Conservation (phyloP, 495 filamentous ascomycete genomes). For the Stereocaulon alpinum region DNA sequence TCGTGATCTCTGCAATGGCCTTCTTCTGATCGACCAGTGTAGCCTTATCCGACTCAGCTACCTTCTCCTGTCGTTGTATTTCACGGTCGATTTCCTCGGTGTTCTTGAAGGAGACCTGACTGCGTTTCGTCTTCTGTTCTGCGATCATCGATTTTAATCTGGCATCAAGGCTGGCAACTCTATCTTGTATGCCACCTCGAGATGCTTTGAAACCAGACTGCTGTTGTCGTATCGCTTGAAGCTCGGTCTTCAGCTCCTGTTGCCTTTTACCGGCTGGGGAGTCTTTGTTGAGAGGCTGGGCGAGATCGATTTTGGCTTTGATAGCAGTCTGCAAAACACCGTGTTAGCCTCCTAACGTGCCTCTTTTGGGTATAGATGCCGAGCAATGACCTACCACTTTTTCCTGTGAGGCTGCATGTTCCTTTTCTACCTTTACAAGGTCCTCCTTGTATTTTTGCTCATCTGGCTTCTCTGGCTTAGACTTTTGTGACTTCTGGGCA, state of each 20-base stretch:
- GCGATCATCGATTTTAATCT: conserved; percentile 68
- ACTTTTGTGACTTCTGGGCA: conserved; percentile 13
- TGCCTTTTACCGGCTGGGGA: conserved; percentile 65
- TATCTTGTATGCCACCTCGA: conserved; percentile 63
- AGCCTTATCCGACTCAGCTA: conserved; percentile 78
- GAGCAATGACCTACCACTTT: conserved; percentile 56
- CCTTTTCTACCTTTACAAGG: conserved; percentile 71
- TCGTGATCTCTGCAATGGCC: conserved; percentile 70
- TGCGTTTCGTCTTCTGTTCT: conserved; percentile 73
- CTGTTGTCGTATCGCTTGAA: conserved; percentile 61
- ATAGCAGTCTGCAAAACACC: conserved; percentile 55
- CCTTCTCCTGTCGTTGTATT: conserved; percentile 67
- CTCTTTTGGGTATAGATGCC: background rate
- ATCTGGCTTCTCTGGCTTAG: conserved; percentile 55
- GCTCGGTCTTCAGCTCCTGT: conserved; percentile 66
- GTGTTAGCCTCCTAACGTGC: background rate
- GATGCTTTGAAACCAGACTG: conserved; percentile 75
- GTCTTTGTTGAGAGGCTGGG: conserved; percentile 64
- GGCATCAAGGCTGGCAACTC: conserved; percentile 76
- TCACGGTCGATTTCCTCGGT: conserved; percentile 77
- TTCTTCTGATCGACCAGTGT: conserved; percentile 96
- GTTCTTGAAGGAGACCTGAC: conserved; percentile 69
- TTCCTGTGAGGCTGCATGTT: conserved; percentile 59
- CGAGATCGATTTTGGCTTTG: conserved; percentile 73
- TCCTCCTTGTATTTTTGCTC: conserved; percentile 58